Evolutionary conservation across 208 protist species (phyloP), one percentile per base, ranked within the genome.

Genomic region (Acanthamoeba triangularis): DNA sequence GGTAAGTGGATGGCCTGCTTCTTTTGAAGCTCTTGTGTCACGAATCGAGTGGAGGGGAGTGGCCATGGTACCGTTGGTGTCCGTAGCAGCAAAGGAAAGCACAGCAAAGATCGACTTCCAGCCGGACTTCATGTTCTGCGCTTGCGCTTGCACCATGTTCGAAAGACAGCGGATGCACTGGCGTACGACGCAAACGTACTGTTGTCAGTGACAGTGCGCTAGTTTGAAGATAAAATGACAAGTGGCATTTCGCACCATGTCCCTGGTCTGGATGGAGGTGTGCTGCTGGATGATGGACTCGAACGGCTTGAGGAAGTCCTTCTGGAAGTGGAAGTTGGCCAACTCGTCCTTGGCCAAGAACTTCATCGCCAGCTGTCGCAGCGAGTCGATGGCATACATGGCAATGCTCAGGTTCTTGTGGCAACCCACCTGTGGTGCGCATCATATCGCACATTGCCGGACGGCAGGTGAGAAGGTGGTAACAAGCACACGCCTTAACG

Each of bases 291-390:
- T 97, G 52, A 99, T 98, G 18, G 93, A 44, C 59, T 99, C 97
- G 61, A 99, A 99, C 10, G 98, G 98, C 88, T 97, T 98, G 18
- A 99, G 96, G 82, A 99, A 99, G 76, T 99, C 98, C 28, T 97
- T 95, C 96, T 99, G 98, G 96, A 99, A 99, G 56, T 98, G 94
- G 95, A 97, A 99, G 84, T 98, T 97, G 25, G 97, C 95, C 59
- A 99, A 95, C 88, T 98, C 98, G 30, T 98, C 97, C 72, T 98
- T 98, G 47, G 98, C 97, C 23, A 99, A 96, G 96, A 99, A 99
- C 88, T 99, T 99, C 56, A 97, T 97, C 25, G 98, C 95, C 2
- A 99, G 97, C 95, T 99, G 98, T 30, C 97, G 95, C 25, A 99
- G 92, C 5, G 98, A 98, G 90, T 99, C 98, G 52, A 99, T 98